Evolutionary conservation across 495 filamentous ascomycete species (phyloP).

Genomic region (Hypomontagnella monticulosa): DNA sequence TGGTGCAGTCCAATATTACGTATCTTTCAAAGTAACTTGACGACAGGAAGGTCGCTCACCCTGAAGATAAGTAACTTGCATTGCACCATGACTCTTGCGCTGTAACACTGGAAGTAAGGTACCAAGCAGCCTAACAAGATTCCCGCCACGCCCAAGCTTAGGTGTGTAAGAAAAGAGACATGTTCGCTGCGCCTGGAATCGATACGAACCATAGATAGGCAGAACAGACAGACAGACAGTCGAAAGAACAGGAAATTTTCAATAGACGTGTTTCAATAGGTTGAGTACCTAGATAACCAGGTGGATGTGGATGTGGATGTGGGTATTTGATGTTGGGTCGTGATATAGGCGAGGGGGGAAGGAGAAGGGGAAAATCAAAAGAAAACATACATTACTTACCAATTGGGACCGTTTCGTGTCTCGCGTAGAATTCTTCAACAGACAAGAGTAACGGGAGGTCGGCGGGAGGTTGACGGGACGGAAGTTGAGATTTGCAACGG

Average conservation of each 20-base stretch:
- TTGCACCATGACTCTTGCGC: slow-evolving; percentile 3
- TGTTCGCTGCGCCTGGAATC: slow-evolving; percentile 9
- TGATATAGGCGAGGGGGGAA: background rate
- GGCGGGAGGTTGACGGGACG: background rate
- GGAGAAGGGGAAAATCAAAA: too few species aligned
- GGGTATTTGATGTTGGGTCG: background rate
- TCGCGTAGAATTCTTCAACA: slow-evolving; percentile 38
- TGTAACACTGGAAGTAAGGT: slow-evolving; percentile 20
- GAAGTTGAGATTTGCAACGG: slow-evolving; percentile 15
- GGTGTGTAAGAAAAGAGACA: slow-evolving; percentile 3
- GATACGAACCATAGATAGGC: background rate
- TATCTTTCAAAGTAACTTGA: background rate
- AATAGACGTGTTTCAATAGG: too few species aligned
- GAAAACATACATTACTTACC: slow-evolving; percentile 20
- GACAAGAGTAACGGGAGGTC: slow-evolving; percentile 14
- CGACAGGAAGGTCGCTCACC: slow-evolving; percentile 18
- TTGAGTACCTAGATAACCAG: too few species aligned
- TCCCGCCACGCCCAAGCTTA: slow-evolving; percentile 10
- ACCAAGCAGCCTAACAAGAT: slow-evolving; percentile 18
- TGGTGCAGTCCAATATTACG: too few species aligned
- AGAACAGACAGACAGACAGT: background rate
- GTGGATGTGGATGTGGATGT: background rate
- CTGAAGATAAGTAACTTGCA: slow-evolving; percentile 16
- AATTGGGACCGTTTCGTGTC: slow-evolving; percentile 9
- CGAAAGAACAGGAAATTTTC: background rate